These are phyloP conservation scores for Fremontodendron californicum DNA, from an alignment of 345 rosid species.

Conservation along the genomic window DNA sequence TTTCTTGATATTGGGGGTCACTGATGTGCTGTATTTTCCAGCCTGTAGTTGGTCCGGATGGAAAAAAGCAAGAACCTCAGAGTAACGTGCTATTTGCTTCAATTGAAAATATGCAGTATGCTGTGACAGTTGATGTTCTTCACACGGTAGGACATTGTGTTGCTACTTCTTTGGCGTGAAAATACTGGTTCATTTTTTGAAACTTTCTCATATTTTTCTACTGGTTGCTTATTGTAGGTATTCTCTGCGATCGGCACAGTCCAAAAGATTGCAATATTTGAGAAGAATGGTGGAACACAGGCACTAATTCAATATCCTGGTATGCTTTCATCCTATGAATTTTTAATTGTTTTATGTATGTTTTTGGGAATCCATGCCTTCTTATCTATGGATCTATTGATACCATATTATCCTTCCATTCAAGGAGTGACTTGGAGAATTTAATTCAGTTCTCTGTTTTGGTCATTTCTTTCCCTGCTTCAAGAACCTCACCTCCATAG, in stretches of 20 bases:
- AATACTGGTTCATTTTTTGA: neutral
- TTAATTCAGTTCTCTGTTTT: neutral
- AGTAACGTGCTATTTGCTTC: constrained; percentile 94
- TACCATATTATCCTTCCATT: neutral
- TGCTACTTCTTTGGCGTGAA: neutral
- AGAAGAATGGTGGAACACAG: constrained; percentile 95
- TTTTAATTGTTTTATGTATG: neutral
- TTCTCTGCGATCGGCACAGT: constrained; percentile 87
- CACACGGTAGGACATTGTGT: constrained; percentile 54
- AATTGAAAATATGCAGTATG: constrained; percentile 98
- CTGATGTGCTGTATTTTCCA: constrained; percentile 27
- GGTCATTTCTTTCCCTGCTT: neutral
- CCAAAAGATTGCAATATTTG: constrained; percentile 97
- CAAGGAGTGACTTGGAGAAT: neutral
- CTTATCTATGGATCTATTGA: neutral
- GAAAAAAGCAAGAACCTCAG: constrained; percentile 84
- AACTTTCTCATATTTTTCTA: neutral
- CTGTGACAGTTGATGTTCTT: constrained; percentile 89
- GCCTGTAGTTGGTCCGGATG: constrained; percentile 86
- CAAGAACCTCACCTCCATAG: neutral
- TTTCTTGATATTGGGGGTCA: neutral
- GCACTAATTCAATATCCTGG: constrained; percentile 91
- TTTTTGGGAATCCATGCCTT: neutral
- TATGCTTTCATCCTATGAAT: constrained; percentile 31
- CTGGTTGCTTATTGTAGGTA: constrained; percentile 44